These are phyloP conservation scores for Skeletonema potamos DNA, from an alignment of 108 stramenopile species.

Conservation along the genomic window DNA sequence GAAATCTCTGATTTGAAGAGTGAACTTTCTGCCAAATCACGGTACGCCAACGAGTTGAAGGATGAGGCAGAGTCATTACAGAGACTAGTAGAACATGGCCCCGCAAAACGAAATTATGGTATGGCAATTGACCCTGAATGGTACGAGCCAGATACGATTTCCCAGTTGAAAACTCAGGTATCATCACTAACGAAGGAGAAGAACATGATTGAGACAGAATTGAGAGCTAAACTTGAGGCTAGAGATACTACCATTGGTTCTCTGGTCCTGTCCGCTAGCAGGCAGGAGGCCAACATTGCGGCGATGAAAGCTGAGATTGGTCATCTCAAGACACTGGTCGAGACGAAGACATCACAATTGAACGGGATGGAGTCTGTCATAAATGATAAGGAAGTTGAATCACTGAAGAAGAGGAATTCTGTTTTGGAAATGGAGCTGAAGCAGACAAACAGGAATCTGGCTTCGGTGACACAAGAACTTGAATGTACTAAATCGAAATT, in stretches of 20 bases:
- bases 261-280: conserved; percentile 64
- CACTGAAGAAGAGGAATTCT: conserved; percentile 11
- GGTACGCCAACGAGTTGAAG: conserved; percentile 23
- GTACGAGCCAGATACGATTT: conserved; percentile 23
- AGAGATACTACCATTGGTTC: conserved; percentile 75
- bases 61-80: conserved; percentile 31
- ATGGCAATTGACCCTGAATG: conserved; percentile 38
- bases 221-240: conserved; percentile 52
- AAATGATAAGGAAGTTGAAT: conserved; percentile 44
- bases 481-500: conserved; percentile 31
- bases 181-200: conserved; percentile 28
- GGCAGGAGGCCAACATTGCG: conserved; percentile 55
- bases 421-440: conserved; percentile 28
- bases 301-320: conserved; percentile 47
- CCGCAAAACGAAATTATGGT: conserved; percentile 17
- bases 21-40: conserved; percentile 19
- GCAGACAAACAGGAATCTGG: conserved; percentile 24
- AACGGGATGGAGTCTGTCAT: conserved; percentile 40
- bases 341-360: conserved; percentile 30
- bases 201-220: conserved; percentile 30
- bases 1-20: conserved; percentile 40
- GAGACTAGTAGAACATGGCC: not conserved
- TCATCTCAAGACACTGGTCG: conserved; percentile 37
- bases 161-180: conserved; percentile 29
- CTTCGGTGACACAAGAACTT: conserved; percentile 17